Conservation (phyloP, 192 early-diverging fungal species). For the Coemansia sp. region DNA sequence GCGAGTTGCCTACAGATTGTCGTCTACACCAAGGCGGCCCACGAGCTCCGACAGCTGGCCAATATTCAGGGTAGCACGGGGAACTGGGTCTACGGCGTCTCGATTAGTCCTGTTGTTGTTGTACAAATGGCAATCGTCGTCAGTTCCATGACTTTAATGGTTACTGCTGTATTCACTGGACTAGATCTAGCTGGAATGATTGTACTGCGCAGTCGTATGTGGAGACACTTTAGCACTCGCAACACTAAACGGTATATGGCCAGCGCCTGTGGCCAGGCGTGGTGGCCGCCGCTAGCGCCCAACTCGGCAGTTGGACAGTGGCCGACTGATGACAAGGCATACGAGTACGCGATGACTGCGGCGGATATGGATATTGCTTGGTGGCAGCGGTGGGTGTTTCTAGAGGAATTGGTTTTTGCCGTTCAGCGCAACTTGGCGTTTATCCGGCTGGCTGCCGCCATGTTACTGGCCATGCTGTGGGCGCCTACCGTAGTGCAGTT, state of each 20-base stretch:
- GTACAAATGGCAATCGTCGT: conserved; percentile 18
- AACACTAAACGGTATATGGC: conserved; percentile 1
- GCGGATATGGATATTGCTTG: conserved; percentile 13
- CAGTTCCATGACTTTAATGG: conserved; percentile 16
- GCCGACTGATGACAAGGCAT: conserved; percentile 12
- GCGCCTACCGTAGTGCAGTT: conserved; percentile 35
- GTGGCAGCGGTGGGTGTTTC: conserved; percentile 40
- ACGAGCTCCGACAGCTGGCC: neutral
- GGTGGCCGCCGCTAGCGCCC: conserved; percentile 15
- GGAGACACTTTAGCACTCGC: conserved; percentile 26
- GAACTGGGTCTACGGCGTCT: neutral
- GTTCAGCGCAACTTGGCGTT: conserved; percentile 38
- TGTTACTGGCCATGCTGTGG: conserved; percentile 30
- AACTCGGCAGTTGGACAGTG: neutral
- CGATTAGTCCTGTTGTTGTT: conserved; percentile 12
- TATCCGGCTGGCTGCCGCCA: conserved; percentile 25
- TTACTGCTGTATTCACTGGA: conserved; percentile 17
- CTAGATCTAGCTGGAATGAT: conserved; percentile 48
- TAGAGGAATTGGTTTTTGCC: conserved; percentile 36
- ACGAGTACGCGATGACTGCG: conserved; percentile 8
- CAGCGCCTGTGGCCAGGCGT: conserved; percentile 4
- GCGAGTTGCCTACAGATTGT: conserved; percentile 31
- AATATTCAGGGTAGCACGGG: neutral
- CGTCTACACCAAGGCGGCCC: conserved; percentile 18
- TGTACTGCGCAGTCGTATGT: conserved; percentile 45